Conservation (phyloP, 2,329 filamentous ascomycete genomes). For the Magnaporthales sp. region DNA sequence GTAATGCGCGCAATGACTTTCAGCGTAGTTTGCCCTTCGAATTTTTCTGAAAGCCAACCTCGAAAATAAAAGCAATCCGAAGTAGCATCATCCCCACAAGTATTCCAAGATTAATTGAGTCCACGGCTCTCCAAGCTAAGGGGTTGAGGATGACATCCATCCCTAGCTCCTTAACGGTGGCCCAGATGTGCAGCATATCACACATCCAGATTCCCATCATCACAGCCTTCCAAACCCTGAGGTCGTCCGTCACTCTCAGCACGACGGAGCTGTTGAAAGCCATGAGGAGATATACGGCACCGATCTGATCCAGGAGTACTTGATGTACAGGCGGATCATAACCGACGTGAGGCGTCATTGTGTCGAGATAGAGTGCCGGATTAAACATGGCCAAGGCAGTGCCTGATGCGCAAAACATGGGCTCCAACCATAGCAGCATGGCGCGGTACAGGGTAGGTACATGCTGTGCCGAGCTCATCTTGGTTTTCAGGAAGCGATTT, state of each 20-base stretch:
- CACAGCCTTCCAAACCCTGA: conserved; percentile 18
- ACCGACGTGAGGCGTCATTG: conserved; percentile 7
- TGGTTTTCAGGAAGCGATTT: background rate
- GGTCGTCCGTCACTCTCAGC: conserved; percentile 17
- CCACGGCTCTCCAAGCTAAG: conserved; percentile 23
- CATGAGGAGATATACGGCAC: conserved; percentile 19
- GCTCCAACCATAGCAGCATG: conserved; percentile 11
- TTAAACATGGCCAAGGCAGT: conserved; percentile 13
- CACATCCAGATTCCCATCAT: conserved; percentile 15
- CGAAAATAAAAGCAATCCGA: conserved; percentile 25
- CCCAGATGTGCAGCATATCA: conserved; percentile 23
- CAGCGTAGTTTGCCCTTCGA: conserved; percentile 2
- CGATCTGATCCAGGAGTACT: conserved; percentile 19
- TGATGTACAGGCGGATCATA: conserved; percentile 10
- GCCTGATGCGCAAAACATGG: conserved; percentile 7
- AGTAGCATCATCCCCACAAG: conserved; percentile 21
- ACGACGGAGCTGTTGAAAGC: conserved; percentile 20
- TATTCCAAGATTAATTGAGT: conserved; percentile 26
- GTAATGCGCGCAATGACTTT: too few species aligned
- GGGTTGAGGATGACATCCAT: conserved; percentile 16
- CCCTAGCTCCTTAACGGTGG: conserved; percentile 21
- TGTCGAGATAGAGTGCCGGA: conserved; percentile 10
- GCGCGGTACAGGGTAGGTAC: conserved; percentile 9
- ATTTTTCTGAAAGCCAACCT: conserved; percentile 17
- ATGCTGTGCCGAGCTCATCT: background rate